Evolutionary conservation across 352 stramenopile genomes (phyloP).

Genomic region (Phytophthora capsici): DNA sequence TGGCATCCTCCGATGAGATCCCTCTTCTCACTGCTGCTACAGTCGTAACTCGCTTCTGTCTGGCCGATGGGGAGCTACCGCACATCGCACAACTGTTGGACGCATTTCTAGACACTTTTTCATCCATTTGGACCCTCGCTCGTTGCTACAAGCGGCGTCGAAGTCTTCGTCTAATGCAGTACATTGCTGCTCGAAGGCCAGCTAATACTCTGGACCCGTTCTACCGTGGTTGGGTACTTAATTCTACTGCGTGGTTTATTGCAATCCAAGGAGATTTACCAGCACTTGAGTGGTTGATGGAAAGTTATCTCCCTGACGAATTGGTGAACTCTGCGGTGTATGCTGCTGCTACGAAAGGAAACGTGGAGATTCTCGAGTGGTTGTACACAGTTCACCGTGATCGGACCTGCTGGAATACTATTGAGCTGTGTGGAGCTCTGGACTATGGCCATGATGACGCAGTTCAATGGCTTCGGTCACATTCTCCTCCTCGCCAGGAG

Average conservation of each 20-base stretch:
- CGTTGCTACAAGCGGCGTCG: conserved; percentile 21
- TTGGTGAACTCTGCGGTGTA: conserved; percentile 22
- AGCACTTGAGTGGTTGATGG: conserved; percentile 33
- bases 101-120: conserved; percentile 30
- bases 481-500: conserved; percentile 29
- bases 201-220: conserved; percentile 23
- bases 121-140: conserved; percentile 22
- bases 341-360: conserved; percentile 29
- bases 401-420: conserved; percentile 26
- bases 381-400: conserved; percentile 20
- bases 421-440: conserved; percentile 35
- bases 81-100: conserved; percentile 25
- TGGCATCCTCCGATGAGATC: conserved; percentile 3
- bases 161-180: conserved; percentile 29
- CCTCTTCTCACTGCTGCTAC: conserved; percentile 19
- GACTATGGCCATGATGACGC: conserved; percentile 49
- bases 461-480: conserved; percentile 51
- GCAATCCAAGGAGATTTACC: conserved; percentile 20
- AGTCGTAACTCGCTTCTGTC: conserved; percentile 26
- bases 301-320: conserved; percentile 14
- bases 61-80: conserved; percentile 8
- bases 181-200: conserved; percentile 17
- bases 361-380: conserved; percentile 30
- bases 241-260: conserved; percentile 25
- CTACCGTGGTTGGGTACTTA: conserved; percentile 36